These are phyloP conservation scores for Pyricularia pennisetigena DNA, from an alignment of 2,329 filamentous ascomycete species.

Conservation along the genomic window DNA sequence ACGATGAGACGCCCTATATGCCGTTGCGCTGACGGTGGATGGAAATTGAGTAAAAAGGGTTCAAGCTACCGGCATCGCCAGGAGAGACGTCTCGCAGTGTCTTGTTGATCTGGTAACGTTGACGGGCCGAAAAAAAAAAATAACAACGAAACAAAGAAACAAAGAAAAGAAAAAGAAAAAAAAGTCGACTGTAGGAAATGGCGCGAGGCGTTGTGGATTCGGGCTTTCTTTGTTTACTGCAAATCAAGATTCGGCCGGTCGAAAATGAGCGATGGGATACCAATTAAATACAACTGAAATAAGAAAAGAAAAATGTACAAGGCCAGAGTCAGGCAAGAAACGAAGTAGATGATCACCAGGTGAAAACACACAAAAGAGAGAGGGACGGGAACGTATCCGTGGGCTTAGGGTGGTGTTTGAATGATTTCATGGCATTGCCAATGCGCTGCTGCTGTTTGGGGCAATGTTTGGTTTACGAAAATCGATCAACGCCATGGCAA, in stretches of 20 bases:
- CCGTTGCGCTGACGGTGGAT: neutral
- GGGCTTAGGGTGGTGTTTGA: neutral
- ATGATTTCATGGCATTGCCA: neutral
- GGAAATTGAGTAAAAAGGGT: neutral
- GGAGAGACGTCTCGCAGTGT: neutral
- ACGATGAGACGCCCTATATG: neutral
- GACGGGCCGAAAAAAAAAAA: neutral
- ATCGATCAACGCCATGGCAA: neutral
- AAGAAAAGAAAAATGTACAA: neutral
- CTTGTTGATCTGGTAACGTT: neutral
- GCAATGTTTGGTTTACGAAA: neutral
- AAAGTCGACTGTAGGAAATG: neutral
- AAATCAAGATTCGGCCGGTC: neutral
- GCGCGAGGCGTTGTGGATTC: neutral
- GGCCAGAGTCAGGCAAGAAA: neutral
- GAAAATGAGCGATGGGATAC: neutral
- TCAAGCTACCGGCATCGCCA: neutral
- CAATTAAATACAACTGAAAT: neutral
- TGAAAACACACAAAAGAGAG: neutral
- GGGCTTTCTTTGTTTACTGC: neutral
- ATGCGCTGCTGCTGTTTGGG: neutral
- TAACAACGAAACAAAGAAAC: neutral
- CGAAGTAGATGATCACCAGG: neutral
- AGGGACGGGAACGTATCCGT: neutral
- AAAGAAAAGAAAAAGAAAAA: neutral